Percentiles rank a stretch among this genome's conserved stretches.
phyloP scores from a whole-genome alignment of 192 early-diverging fungal genomes.

The Gonapodya prolifera region DNA sequence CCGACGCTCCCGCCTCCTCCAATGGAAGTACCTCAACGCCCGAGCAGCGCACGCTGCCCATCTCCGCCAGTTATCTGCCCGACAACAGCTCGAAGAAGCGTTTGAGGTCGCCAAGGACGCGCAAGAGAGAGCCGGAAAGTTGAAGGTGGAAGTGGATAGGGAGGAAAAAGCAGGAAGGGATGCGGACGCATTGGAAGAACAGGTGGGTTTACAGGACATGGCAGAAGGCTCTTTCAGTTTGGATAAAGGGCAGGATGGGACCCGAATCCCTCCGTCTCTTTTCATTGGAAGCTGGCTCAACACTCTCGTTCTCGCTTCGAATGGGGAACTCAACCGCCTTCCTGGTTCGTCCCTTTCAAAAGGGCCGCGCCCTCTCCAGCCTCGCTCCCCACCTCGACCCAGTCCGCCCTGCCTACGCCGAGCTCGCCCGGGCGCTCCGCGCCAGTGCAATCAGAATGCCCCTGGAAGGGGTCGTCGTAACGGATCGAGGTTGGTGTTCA shows the following conservation, averaged over 20 bases:
- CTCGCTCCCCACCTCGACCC: not conserved
- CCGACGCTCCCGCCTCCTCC: not conserved
- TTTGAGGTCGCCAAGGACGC: not conserved
- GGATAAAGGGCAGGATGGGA: too few relatives aligned
- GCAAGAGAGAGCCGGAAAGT: not conserved
- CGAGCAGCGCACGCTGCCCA: not conserved
- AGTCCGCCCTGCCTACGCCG: not conserved
- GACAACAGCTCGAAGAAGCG: not conserved
- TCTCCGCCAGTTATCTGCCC: not conserved
- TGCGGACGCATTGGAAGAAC: not conserved
- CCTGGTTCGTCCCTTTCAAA: not conserved
- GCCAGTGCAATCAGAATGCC: not conserved
- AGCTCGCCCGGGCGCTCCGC: not conserved
- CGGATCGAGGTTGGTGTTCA: not conserved
- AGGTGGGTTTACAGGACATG: too few relatives aligned
- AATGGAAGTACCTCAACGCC: not conserved
- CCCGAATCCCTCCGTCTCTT: too few relatives aligned
- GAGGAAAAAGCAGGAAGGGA: not conserved
- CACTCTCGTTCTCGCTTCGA: too few relatives aligned
- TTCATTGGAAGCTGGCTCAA: too few relatives aligned
- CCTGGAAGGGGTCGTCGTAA: not conserved
- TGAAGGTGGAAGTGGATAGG: not conserved
- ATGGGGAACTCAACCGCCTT: too few relatives aligned
- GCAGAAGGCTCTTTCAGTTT: too few relatives aligned
- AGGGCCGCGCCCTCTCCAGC: not conserved